Evolutionary conservation across 805 yeast species (phyloP).

Genomic region (Candida peoriensis): DNA sequence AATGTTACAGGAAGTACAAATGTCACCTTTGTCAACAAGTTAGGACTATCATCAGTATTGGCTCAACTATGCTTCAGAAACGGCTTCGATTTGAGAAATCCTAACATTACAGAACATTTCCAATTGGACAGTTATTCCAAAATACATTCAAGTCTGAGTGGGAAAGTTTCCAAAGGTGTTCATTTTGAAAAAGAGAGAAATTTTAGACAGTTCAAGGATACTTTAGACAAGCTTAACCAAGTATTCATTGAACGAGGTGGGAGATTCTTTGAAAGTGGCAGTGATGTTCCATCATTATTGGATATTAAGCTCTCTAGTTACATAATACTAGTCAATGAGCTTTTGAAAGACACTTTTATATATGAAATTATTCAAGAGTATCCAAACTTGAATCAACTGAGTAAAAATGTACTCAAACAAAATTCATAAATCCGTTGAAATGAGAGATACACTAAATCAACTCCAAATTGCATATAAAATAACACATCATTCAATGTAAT

Average conservation of each 20-base stretch:
- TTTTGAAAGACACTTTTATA: slow-evolving; percentile 10
- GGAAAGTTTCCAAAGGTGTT: slow-evolving; percentile 7
- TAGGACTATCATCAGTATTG: slow-evolving; percentile 14
- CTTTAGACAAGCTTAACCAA: slow-evolving; percentile 22
- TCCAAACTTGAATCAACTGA: slow-evolving; percentile 13
- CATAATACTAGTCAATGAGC: slow-evolving; percentile 20
- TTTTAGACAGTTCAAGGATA: slow-evolving; percentile 18
- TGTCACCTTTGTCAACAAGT: slow-evolving; percentile 5
- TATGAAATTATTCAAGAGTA: slow-evolving; percentile 3
- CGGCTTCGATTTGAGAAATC: slow-evolving; percentile 34
- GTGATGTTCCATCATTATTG: slow-evolving; percentile 20
- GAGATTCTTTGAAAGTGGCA: slow-evolving; percentile 11
- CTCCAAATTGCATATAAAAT: too few relatives aligned
- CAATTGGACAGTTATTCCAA: slow-evolving; percentile 7
- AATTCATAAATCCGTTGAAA: too few relatives aligned
- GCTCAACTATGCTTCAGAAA: slow-evolving; percentile 26
- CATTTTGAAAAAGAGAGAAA: slow-evolving; percentile 15
- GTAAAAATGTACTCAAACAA: background rate
- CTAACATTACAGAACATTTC: slow-evolving; percentile 19
- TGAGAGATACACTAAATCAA: too few relatives aligned
- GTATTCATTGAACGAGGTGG: slow-evolving; percentile 15
- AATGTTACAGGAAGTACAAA: slow-evolving; percentile 9
- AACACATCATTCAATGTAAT: too few relatives aligned
- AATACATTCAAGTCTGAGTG: too few relatives aligned
- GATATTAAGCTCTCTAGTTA: slow-evolving; percentile 31